Evolutionary conservation across 371 early-diverging fungal species (phyloP), one percentile per base, ranked within the genome.

Genomic region (Rhizopus sp.): DNA sequence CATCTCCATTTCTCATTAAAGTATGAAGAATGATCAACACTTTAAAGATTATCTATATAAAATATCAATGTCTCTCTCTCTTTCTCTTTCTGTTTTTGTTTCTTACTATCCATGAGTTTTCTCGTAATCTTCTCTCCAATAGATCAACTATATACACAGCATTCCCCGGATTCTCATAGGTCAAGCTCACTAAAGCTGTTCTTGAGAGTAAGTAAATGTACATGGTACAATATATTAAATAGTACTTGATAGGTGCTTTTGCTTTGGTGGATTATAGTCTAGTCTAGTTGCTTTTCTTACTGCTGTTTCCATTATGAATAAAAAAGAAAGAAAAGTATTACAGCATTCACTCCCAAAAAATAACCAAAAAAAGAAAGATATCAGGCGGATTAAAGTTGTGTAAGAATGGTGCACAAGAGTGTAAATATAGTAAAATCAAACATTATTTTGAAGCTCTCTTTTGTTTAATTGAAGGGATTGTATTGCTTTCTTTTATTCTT

Each of bases 1-100:
- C 87, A 38, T 86, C 83, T 29, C 93, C 93, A 59, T 93, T 87
- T 30, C 90, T 80, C 72, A 94, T 85, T 63, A 96, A 72, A 30
- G 92, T 85, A 64, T 96, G 97, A 16, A 93, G 76, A 33, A 93
- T 79, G 51, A 93, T 86, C 42, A 96, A 79, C 0, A 92, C 83
- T 68, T 96, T 96, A 80, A 94, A 92, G 4, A 88, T 89, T n/a
- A 91, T 86, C 94, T 93, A 76, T 38, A 38, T 0, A 44, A 42
- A 56, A 30, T 37, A 58, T 16, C 52, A 15, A 50, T 35, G 29
- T 34, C 35, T 50, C 10, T 40, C 37, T 69, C 33, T 65, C 66
- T 60, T 62, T 66, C 12, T 40, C 63, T 37, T 45, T 60, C 51
- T 47, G 60, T 47, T 9, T 23, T 30, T 40, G 13, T 33, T 50